Evolutionary conservation across 805 yeast species (phyloP), one percentile per base, ranked within the genome.

Genomic region (Lipomyces chichibuensis): DNA sequence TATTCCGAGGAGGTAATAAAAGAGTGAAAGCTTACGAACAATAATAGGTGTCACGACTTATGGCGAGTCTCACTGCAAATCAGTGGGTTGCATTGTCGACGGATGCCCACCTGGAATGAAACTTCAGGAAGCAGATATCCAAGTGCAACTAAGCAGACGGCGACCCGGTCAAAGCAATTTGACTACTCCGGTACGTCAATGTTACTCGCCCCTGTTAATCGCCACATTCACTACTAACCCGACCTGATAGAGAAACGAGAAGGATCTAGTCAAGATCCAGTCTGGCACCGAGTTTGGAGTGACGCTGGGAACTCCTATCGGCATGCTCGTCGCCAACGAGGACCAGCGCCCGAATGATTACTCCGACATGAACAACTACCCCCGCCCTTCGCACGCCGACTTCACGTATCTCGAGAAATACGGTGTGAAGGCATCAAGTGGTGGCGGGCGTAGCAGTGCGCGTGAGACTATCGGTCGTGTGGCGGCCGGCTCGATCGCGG

Each of bases 401-500:
- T 92, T 84, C 84, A 95, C 99, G 27, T 95, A 95, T 80, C 82
- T 91, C 76, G 83, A 85, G 71, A 95, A 95, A 80, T 95, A 95
- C 80, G 97, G 97, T 55, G 84, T 88, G 73, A 95, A 95, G 81
- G 96, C 98, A 3, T 86, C 96, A 4, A 89, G 96, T 49, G 99
- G 99, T 62, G 99, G 99, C 76, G 99, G 99, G 70, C 87, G 99
- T 77, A 90, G 98, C 13, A 87, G 94, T 57, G 99, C 99, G 8
- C 87, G 99, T 79, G 99, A 95, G 81, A 95, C 99, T 55, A 95
- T 95, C 74, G 99, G 99, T 65, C 87, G 99, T 79, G 99, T 95
- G 63, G 98, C 98, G 59, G 98, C 98, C 8, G 98, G 98, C 76
- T 98, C 97, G 61, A 88, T 95, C 79, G 99, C 99, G 60, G 99